Conservation (phyloP, 139 green algal species). For the Volvox africanus region DNA sequence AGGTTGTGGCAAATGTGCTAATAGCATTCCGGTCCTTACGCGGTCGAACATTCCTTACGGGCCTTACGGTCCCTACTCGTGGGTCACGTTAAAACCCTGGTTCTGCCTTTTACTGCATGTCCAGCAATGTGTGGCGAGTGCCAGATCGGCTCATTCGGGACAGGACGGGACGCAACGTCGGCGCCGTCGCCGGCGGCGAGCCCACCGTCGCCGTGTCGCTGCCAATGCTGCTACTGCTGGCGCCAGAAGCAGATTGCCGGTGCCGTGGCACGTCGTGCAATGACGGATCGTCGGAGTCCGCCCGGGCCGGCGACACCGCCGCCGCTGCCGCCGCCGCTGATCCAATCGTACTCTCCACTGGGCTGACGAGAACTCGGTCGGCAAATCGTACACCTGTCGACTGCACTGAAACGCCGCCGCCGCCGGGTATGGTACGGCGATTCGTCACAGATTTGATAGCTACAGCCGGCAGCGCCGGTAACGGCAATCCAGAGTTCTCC, state of each 20-base stretch:
- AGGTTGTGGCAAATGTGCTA: too few species aligned
- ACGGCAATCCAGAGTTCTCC: background rate
- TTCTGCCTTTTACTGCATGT: background rate
- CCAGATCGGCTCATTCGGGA: constrained; percentile 17
- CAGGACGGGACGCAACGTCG: background rate
- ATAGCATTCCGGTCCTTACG: too few species aligned
- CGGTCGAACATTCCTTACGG: background rate
- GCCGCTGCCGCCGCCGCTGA: background rate
- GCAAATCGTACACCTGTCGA: background rate
- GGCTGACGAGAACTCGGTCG: background rate
- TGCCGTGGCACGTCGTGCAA: background rate
- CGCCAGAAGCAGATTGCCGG: background rate
- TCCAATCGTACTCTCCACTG: background rate
- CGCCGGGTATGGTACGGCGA: background rate
- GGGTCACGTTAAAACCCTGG: background rate
- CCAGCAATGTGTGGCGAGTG: constrained; percentile 10
- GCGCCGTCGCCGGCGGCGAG: background rate
- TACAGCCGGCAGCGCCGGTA: too few species aligned
- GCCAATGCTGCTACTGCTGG: background rate
- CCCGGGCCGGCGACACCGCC: background rate
- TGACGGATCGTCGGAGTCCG: background rate
- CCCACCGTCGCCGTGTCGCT: background rate
- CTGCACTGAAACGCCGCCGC: background rate
- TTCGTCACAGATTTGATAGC: background rate
- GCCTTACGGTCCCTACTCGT: background rate